A percentile compares a stretch with the other conserved stretches of the same genome.
Evolutionary conservation across 2,329 filamentous ascomycete species (phyloP).

Genomic region (Colletotrichum gloeosporioides): DNA sequence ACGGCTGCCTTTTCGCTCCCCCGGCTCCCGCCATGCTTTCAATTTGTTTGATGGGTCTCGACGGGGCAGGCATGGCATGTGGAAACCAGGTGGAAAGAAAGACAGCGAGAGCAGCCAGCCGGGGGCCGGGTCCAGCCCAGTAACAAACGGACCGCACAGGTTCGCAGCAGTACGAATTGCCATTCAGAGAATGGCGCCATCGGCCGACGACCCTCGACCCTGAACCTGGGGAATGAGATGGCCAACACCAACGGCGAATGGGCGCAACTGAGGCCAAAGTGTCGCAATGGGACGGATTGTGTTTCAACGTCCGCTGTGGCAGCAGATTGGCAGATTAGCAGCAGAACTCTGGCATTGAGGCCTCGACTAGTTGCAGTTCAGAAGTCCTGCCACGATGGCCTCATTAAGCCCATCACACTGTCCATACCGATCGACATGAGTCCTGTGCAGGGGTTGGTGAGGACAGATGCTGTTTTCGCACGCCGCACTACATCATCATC

Average conservation of each 20-base stretch:
- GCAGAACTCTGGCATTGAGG: not conserved
- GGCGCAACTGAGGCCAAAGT: not conserved
- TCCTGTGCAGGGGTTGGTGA: not conserved
- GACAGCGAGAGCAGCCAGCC: not conserved
- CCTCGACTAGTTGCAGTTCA: not conserved
- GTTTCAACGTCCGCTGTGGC: slow-evolving; percentile 1
- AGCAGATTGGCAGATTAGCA: not conserved
- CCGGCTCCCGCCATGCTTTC: not conserved
- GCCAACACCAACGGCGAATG: not conserved
- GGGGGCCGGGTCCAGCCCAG: not conserved
- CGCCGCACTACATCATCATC: not conserved
- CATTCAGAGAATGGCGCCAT: not conserved
- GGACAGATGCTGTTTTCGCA: not conserved
- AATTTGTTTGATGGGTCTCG: not conserved
- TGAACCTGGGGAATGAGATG: not conserved
- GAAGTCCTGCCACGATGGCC: not conserved
- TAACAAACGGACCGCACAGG: not conserved
- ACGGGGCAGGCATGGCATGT: not conserved
- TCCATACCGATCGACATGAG: not conserved
- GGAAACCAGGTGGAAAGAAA: not conserved
- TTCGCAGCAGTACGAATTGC: not conserved
- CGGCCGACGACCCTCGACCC: not conserved
- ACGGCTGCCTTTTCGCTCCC: slow-evolving; percentile 1
- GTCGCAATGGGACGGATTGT: not conserved
- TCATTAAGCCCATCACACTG: not conserved